Evolutionary conservation across 305 asterid species (phyloP).

Genomic region (Solanum hybrid): DNA sequence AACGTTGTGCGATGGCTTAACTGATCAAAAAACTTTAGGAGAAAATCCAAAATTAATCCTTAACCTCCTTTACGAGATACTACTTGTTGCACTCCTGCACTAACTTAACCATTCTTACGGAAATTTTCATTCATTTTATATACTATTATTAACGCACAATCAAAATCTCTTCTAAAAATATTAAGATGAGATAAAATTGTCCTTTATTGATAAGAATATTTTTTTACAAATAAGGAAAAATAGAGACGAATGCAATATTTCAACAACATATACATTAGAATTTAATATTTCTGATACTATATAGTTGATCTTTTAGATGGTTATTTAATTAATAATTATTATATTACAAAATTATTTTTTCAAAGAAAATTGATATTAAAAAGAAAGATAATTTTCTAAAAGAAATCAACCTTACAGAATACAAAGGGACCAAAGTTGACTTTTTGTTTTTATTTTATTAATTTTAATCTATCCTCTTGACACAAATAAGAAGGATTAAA

Average conservation of each 20-base stretch:
- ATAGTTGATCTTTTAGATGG: no score
- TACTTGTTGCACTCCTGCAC: no score
- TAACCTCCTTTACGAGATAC: not conserved
- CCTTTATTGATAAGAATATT: not conserved
- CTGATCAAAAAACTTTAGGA: fast-evolving
- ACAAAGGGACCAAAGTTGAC: not conserved
- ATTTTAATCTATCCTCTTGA: no score
- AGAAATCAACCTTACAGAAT: not conserved
- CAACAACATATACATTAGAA: not conserved
- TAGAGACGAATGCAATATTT: not conserved
- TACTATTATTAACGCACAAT: not conserved
- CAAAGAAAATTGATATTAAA: no score
- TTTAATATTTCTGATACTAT: not conserved
- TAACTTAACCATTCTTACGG: not conserved
- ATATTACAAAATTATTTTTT: no score
- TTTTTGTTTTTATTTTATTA: no score
- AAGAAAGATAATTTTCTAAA: no score
- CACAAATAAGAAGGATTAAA: no score
- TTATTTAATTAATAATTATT: no score
- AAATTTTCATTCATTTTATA: no score
- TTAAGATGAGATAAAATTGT: not conserved
- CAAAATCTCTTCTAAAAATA: not conserved
- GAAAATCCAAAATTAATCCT: no score
- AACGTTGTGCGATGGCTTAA: fast-evolving
- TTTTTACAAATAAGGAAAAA: not conserved